Conservation (phyloP, 768 basidiomycete genomes). For the Leucogyrophana mollusca region DNA sequence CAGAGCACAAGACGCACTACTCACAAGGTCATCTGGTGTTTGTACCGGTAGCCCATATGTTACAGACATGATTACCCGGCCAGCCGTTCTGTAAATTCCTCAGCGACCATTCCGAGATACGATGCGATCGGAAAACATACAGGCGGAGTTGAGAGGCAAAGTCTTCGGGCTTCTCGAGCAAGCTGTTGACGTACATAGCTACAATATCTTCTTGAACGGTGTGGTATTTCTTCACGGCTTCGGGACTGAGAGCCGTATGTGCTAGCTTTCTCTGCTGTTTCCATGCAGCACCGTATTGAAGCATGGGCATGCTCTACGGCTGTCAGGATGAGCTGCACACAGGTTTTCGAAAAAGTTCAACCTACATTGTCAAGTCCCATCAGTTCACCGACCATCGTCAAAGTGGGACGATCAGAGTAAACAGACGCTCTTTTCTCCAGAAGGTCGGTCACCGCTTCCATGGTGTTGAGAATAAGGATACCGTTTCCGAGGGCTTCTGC, state of each 20-base stretch:
- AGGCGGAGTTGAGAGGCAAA: constrained; percentile 21
- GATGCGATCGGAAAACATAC: constrained; percentile 8
- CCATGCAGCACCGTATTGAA: constrained; percentile 21
- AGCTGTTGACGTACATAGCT: constrained; percentile 10
- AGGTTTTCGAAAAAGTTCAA: neutral
- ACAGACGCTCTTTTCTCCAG: constrained; percentile 24
- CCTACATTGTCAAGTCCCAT: constrained; percentile 21
- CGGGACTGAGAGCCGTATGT: constrained; percentile 25
- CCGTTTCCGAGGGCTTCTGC: constrained; percentile 24
- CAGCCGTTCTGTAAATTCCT: constrained; percentile 11
- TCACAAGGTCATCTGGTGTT: constrained; percentile 19
- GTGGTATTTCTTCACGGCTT: constrained; percentile 32
- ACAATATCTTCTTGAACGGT: constrained; percentile 26
- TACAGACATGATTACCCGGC: constrained; percentile 19
- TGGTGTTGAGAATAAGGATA: constrained; percentile 29
- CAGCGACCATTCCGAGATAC: neutral
- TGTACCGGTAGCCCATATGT: constrained; percentile 23
- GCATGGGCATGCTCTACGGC: constrained; percentile 20
- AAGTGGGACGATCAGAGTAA: constrained; percentile 31
- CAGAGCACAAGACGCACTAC: neutral
- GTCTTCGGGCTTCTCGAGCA: constrained; percentile 13
- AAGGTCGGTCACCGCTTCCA: constrained; percentile 24
- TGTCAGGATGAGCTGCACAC: neutral
- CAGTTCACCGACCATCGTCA: constrained; percentile 37
- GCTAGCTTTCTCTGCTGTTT: constrained; percentile 26